A percentile compares a stretch with the other conserved stretches of the same genome.
These are phyloP conservation scores for Tricholoma terreum DNA, from an alignment of 768 basidiomycete species.

Conservation along the genomic window DNA sequence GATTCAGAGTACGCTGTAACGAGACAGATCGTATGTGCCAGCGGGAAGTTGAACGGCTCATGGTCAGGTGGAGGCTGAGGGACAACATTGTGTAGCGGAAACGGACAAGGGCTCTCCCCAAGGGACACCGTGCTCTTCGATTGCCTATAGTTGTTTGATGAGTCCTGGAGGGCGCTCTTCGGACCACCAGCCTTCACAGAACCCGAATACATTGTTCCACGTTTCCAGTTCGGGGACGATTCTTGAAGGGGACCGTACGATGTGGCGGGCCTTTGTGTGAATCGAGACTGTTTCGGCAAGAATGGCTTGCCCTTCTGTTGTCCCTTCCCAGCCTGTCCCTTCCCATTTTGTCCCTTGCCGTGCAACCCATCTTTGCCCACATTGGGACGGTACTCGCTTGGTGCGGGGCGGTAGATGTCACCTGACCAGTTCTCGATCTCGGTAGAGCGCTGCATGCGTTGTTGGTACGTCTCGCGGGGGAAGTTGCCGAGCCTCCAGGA, in stretches of 20 bases:
- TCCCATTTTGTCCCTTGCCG: constrained; percentile 29
- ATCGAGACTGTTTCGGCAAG: constrained; percentile 68
- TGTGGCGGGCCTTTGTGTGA: constrained; percentile 66
- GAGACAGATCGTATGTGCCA: constrained; percentile 90
- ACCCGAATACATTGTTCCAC: constrained; percentile 50
- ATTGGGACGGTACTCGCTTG: constrained; percentile 86
- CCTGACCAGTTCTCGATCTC: constrained; percentile 97
- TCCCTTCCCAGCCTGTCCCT: background rate
- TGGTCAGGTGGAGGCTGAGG: constrained; percentile 89
- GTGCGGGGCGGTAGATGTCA: constrained; percentile 93
- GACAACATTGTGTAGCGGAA: constrained; percentile 87
- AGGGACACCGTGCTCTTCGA: constrained; percentile 86
- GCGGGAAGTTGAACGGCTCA: constrained; percentile 94
- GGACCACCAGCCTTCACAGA: constrained; percentile 36
- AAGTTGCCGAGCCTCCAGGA: constrained; percentile 95
- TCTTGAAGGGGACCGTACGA: constrained; percentile 67
- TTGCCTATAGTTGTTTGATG: constrained; percentile 62
- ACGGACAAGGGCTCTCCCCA: constrained; percentile 78
- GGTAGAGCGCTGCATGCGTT: constrained; percentile 83
- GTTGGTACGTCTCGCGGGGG: constrained; percentile 87
- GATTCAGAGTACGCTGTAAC: constrained; percentile 99
- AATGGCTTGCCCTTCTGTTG: constrained; percentile 53
- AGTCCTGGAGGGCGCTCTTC: constrained; percentile 71
- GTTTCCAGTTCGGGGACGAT: constrained; percentile 53
- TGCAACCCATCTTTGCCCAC: constrained; percentile 70